phyloP scores from a whole-genome alignment of 768 basidiomycete species.

The Leccinum barrowsii region DNA sequence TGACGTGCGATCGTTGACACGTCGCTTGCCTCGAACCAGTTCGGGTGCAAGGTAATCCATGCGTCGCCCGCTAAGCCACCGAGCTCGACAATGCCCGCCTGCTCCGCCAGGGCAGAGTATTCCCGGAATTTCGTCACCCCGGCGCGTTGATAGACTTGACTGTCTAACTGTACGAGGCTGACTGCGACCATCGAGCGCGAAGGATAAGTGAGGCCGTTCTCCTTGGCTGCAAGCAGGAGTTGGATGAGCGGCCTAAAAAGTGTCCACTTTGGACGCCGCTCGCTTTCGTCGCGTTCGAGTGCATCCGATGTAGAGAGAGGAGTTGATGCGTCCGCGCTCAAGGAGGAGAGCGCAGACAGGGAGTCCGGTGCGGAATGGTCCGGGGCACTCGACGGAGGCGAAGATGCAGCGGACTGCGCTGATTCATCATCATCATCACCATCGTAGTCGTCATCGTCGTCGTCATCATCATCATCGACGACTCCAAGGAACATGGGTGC shows the following conservation, averaged over 20 bases:
- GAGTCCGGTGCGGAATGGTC: background rate
- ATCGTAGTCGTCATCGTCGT: background rate
- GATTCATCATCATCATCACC: background rate
- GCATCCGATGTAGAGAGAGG: constrained; percentile 1
- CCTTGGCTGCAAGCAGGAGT: constrained; percentile 19
- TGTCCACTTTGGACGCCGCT: constrained; percentile 13
- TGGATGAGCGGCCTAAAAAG: constrained; percentile 32
- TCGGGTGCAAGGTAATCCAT: constrained; percentile 30
- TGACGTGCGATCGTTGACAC: background rate
- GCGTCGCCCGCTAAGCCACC: constrained; percentile 9
- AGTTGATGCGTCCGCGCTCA: constrained; percentile 4
- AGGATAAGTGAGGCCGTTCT: constrained; percentile 32
- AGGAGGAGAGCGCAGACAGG: background rate
- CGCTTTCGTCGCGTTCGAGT: constrained; percentile 5
- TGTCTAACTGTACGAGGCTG: constrained; percentile 31
- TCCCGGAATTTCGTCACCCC: constrained; percentile 28
- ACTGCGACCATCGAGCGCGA: constrained; percentile 38
- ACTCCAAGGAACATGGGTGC: background rate
- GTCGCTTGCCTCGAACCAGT: constrained; percentile 15
- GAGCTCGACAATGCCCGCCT: constrained; percentile 26
- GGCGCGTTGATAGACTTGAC: constrained; percentile 20
- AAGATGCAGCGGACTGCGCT: background rate
- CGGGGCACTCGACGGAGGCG: constrained; percentile 5
- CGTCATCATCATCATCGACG: background rate
- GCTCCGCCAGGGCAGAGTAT: constrained; percentile 27